Evolutionary conservation across 2,329 filamentous ascomycete genomes (phyloP).

Genomic region (Ceratocystis ficicola): DNA sequence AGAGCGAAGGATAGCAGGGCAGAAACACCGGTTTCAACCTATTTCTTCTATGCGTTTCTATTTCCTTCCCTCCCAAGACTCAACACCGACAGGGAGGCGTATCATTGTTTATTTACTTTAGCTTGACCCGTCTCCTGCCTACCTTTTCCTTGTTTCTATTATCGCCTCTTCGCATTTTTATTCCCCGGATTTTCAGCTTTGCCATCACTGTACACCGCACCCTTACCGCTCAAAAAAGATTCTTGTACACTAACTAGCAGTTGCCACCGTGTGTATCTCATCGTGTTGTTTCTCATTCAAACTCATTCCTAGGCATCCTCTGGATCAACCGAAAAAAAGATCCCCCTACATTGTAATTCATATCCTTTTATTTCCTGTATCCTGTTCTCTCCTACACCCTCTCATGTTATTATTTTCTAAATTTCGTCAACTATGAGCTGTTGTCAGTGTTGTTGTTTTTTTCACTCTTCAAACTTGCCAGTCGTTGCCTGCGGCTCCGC

Average conservation of each 20-base stretch:
- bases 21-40: slow-evolving; percentile 2
- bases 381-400: not conserved
- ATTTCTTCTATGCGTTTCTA: not conserved
- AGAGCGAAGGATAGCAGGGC: not conserved
- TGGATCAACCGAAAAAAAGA: too few relatives aligned
- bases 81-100: not conserved
- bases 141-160: too few relatives aligned
- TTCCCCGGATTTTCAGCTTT: not conserved
- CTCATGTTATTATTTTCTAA: not conserved
- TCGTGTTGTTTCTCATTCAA: not conserved
- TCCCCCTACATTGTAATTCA: not conserved
- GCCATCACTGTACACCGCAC: not conserved
- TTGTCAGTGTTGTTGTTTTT: not conserved
- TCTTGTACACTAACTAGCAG: not conserved
- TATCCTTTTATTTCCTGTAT: not conserved
- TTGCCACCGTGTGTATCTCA: not conserved
- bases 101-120: not conserved
- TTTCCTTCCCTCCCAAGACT: not conserved
- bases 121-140: not conserved
- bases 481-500: slow-evolving; percentile 1
- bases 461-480: not conserved
- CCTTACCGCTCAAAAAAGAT: not conserved
- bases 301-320: too few relatives aligned
- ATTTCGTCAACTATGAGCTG: not conserved
- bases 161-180: not conserved